These are phyloP conservation scores for Trichoderma sp. DNA, from an alignment of 2,329 filamentous ascomycete genomes.

Conservation along the genomic window DNA sequence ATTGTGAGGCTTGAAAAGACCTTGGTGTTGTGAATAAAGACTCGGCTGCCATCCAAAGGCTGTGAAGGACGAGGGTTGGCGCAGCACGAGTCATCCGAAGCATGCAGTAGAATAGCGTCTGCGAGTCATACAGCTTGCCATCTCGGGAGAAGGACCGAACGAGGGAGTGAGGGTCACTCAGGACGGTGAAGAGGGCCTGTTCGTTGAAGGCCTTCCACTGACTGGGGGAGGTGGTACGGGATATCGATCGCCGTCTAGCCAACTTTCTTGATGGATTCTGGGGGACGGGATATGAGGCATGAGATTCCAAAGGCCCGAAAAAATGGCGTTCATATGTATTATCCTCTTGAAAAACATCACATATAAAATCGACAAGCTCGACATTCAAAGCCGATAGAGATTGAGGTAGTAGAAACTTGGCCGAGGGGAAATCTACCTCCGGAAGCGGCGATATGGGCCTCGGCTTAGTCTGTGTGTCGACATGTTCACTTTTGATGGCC, in stretches of 20 bases:
- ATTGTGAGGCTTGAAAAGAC: constrained; percentile 40
- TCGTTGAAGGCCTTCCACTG: constrained; percentile 62
- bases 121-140: constrained; percentile 56
- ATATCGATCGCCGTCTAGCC: constrained; percentile 16
- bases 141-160: constrained; percentile 57
- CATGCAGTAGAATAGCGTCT: constrained; percentile 63
- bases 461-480: constrained; percentile 6
- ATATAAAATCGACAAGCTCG: constrained; percentile 59
- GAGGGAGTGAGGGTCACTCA: constrained; percentile 56
- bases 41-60: constrained; percentile 61
- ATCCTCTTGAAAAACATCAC: constrained; percentile 59
- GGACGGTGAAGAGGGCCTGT: constrained; percentile 62
- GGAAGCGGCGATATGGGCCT: background rate
- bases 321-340: constrained; percentile 50
- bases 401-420: constrained; percentile 49
- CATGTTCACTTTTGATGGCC: constrained; percentile 25
- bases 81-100: constrained; percentile 56
- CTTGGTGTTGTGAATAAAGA: constrained; percentile 57
- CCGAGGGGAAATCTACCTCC: background rate
- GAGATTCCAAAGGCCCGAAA: constrained; percentile 37
- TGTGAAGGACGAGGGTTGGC: constrained; percentile 60
- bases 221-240: constrained; percentile 25
- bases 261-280: constrained; percentile 20
- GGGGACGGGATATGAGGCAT: constrained; percentile 22
- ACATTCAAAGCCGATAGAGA: constrained; percentile 53